Base-by-base conservation (phyloP, 192 early-diverging fungal genomes). In the Coemansia sp. region DNA sequence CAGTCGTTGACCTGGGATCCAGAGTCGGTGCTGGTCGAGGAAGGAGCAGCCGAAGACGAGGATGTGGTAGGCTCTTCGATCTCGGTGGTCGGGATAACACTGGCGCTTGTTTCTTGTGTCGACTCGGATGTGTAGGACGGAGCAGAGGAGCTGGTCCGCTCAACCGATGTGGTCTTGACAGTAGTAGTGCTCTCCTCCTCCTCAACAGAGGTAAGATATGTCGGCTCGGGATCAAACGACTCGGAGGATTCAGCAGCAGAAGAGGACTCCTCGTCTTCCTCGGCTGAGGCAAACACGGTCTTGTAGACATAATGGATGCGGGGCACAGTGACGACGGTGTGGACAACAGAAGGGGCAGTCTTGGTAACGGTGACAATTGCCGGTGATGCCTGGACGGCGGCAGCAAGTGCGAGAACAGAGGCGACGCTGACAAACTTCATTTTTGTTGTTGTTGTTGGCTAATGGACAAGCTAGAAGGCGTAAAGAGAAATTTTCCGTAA, bases 351-450 rank as follows among this genome's bases (percentile, higher is more conserved):
- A 2, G 38, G 29, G 29, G 50, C 51, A 36, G 51, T 60, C 55
- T 60, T 30, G 29, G 54, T 64, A 58, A 69, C 22, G 14, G 25
- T 56, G 34, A 48, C 54, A 30, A 63, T 32, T 16, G 40, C 38
- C 20, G 72, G 77, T 4, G 66, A 62, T 22, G 72, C 77, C 56
- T 72, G 66, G 7, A 66, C 49, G 56, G 64, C 64, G 38, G 59
- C 40, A 20, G 73, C 72, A 40, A 80, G 67, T 31, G 72, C 69
- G 36, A 72, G 45, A 18, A 72, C 31, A 59, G 72, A 62, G 33
- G 71, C 78, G 38, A 71, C 31, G 48, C 60, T 63, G 66, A 60
- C 50, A 56, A 80, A 50, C 69, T 72, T 75, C 78, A 80, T 80
- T 60, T 22, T 68, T 20, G 17, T 12, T 2, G 4, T 33, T 16